A percentile compares a stretch with the other conserved stretches of the same genome.
Conservation (phyloP, 345 rosid species). For the Citrus sp. region DNA sequence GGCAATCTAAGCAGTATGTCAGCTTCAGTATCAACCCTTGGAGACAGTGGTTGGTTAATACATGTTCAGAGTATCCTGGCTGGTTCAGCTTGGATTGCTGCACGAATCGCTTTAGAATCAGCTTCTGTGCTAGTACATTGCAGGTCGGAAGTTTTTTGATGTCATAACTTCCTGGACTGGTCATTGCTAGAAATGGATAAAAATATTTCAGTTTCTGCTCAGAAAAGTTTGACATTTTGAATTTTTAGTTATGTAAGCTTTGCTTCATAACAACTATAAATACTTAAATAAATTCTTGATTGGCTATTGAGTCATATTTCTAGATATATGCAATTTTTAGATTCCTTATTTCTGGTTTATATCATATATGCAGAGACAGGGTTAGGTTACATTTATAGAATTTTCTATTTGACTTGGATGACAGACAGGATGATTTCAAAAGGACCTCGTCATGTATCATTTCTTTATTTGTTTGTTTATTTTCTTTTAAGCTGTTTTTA, state of each 20-base stretch:
- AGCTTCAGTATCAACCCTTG: slow-evolving; percentile 96
- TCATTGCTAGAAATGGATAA: background rate
- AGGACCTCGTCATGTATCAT: background rate
- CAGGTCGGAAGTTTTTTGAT: slow-evolving; percentile 52
- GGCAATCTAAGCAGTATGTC: slow-evolving; percentile 99
- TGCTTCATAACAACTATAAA: background rate
- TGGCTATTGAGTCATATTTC: background rate
- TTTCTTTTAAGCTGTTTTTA: background rate
- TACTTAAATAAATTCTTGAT: background rate
- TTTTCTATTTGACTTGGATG: background rate
- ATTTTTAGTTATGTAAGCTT: background rate
- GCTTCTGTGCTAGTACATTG: slow-evolving; percentile 98
- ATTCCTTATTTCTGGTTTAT: background rate
- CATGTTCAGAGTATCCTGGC: slow-evolving; percentile 96
- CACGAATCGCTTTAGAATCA: slow-evolving; percentile 83
- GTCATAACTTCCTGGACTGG: slow-evolving; percentile 1
- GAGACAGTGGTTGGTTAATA: slow-evolving; percentile 97
- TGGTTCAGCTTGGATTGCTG: slow-evolving; percentile 99
- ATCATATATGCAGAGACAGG: background rate
- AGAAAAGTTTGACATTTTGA: background rate
- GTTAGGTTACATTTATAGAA: background rate
- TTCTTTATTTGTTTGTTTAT: background rate
- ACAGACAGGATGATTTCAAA: background rate
- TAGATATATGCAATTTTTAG: background rate
- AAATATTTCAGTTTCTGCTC: background rate